Base-by-base conservation (phyloP, 2,329 filamentous ascomycete genomes). In the Pseudogymnoascus sp. region DNA sequence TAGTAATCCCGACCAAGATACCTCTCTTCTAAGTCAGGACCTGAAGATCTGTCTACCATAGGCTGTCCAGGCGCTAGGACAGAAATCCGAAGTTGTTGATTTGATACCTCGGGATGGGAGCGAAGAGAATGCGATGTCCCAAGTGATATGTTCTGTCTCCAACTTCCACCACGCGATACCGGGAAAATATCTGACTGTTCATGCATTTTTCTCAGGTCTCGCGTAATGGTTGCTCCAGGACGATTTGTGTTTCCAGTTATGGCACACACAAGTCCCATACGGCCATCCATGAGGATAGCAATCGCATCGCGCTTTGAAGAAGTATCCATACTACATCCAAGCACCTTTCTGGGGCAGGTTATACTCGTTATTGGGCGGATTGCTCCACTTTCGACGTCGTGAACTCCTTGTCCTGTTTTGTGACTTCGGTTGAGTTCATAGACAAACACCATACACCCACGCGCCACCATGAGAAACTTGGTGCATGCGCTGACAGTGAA, bases 301-400 rank as follows among this genome's bases (percentile, higher is more conserved):
- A 87, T 74, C 6, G 82, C 77, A 65, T 81, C 77, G 43, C 78
- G 76, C 7, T 79, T 74, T 2, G 76, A 78, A 4, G 80, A 84
- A 0, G 81, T 82, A 68, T 88, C 83, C 78, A 88, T 85, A 64
- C 81, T 82, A 66, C 83, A 81, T 2, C 79, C 78, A 5, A 88
- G 69, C 2, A 87, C 79, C 47, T 78, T 74, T 14, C 77, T 74
- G 11, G 82, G 83, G 65, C 84, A 87, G 12, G 78, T 68, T 9
- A 88, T 77, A 39, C 74, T 79, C 1, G 82, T 77, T 14, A 84
- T 70, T 1, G 78, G 79, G 43, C 73, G 64, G 60, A 81, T 59
- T 66, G 67, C 65, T 62, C 73, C 65, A 63, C 6, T 60, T 58
- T 35, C 25, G 14, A 41, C 14, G 43, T 57, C 41, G 11, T 39